Conservation (phyloP, 768 basidiomycete genomes). For the Boletus vinaceobasis region DNA sequence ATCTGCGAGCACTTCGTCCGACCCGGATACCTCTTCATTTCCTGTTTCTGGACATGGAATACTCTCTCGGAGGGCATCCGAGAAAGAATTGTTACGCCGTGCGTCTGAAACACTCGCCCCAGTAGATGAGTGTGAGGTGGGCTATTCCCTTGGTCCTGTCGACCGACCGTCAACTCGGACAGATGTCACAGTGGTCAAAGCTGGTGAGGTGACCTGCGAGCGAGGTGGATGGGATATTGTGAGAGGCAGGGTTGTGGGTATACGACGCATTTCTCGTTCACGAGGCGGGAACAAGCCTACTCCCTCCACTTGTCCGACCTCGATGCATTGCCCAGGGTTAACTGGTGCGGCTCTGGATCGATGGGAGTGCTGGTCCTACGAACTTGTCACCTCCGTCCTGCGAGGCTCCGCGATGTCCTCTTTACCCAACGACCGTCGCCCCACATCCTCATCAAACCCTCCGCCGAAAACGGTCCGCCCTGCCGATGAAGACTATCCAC, state of each 20-base stretch:
- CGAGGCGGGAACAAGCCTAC: conserved; percentile 30
- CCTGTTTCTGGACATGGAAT: conserved; percentile 81
- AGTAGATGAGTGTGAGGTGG: conserved; percentile 28
- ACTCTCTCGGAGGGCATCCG: conserved; percentile 68
- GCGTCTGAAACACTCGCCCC: conserved; percentile 45
- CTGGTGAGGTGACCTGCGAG: conserved; percentile 61
- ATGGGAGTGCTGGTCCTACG: conserved; percentile 83
- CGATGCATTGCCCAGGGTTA: conserved; percentile 39
- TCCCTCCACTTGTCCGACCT: conserved; percentile 4
- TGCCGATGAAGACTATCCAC: conserved; percentile 36
- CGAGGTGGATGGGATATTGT: conserved; percentile 76
- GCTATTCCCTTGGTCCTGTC: conserved; percentile 32
- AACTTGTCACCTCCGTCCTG: conserved; percentile 47
- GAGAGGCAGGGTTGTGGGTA: conserved; percentile 57
- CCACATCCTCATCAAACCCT: conserved; percentile 4
- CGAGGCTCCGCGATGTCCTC: conserved; percentile 52
- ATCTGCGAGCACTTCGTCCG: conserved; percentile 35
- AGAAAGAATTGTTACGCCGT: conserved; percentile 57
- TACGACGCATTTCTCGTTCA: conserved; percentile 61
- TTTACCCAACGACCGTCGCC: conserved; percentile 32
- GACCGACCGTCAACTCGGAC: conserved; percentile 38
- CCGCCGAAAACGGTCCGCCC: not conserved
- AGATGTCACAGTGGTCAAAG: conserved; percentile 50
- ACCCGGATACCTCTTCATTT: conserved; percentile 51
- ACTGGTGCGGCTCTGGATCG: conserved; percentile 65